Evolutionary conservation across 2,329 filamentous ascomycete species (phyloP), one percentile per base, ranked within the genome.

Genomic region (Aspergillus sp.): DNA sequence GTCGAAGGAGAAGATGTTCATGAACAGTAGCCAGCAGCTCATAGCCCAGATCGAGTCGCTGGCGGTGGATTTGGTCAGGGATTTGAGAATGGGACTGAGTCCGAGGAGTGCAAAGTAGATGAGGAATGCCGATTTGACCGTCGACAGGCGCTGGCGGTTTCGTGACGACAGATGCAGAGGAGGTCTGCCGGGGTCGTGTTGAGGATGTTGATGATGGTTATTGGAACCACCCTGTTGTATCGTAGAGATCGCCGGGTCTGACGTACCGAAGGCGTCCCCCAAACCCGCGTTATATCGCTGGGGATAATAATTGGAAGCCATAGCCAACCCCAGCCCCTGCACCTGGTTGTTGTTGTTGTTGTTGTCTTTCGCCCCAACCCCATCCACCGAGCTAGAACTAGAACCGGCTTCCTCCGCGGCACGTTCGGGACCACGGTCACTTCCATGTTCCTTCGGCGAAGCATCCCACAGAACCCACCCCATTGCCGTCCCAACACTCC

Each of bases 1-100:
- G 74, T 98, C 93, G 62, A 96, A 97, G 65, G 94, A 96, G 69
- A 95, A 94, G 51, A 97, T 88, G 66, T 98, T 98, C 69, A 96
- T 91, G 59, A 86, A 80, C 52, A 98, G 80, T 40, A 98, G 77
- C 82, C 89, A 93, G 61, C 88, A 90, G 43, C 88, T 93, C 74
- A 98, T 86, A 48, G 93, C 88, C 93, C 93, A 98, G 64, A 98
- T 98, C 39, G 86, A 93, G 74, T 98, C 93, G 47, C 81, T 86
- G 5, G 88, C 91, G 4, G 91, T 97, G 4, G 90, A 96, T 43
- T 80, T 80, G 0, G 93, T 98, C n/a, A 98, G 79, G 1, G 90
- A 96, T 67, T 96, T 96, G 51, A 98, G 81, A 53, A 98, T 97
- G 0, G 93, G 93, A 38, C 88, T 94, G 3, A 98, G 78, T 7